Evolutionary conservation across 495 filamentous ascomycete genomes (phyloP).

Genomic region (Aspergillus saccharolyticus): DNA sequence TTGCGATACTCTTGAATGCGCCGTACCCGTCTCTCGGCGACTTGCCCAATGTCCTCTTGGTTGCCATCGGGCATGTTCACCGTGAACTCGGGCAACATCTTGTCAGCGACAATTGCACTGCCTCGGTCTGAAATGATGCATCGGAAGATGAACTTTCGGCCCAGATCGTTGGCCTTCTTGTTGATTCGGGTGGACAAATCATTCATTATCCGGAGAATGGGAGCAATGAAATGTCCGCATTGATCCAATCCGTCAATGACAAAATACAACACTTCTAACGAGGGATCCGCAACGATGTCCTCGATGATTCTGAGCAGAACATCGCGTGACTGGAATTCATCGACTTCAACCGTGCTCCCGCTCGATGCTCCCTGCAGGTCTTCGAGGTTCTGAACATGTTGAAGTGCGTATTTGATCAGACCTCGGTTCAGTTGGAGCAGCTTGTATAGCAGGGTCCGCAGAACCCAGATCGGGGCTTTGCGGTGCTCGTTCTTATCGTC

Average conservation of each 20-base stretch:
- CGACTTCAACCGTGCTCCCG: background rate
- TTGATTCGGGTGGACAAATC: background rate
- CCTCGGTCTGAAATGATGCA: background rate
- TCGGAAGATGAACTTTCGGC: background rate
- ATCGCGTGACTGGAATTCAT: background rate
- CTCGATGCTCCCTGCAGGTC: background rate
- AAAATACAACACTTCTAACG: background rate
- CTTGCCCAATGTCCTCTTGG: background rate
- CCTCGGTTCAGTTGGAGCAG: background rate
- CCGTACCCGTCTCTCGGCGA: background rate
- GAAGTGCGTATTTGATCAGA: background rate
- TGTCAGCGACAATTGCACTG: background rate
- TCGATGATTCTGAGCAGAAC: background rate
- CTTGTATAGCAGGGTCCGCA: background rate
- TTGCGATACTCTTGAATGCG: background rate
- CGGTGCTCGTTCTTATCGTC: slow-evolving; percentile 2
- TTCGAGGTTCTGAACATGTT: background rate
- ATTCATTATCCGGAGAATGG: background rate
- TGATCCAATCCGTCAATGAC: background rate
- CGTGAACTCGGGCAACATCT: background rate
- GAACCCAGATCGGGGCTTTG: background rate
- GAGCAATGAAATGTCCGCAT: background rate
- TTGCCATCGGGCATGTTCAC: background rate
- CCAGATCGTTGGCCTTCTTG: background rate
- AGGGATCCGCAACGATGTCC: background rate